Percentiles rank a stretch among this genome's conserved stretches.
Conservation (phyloP, 345 rosid species). For the Brassica juncea region DNA sequence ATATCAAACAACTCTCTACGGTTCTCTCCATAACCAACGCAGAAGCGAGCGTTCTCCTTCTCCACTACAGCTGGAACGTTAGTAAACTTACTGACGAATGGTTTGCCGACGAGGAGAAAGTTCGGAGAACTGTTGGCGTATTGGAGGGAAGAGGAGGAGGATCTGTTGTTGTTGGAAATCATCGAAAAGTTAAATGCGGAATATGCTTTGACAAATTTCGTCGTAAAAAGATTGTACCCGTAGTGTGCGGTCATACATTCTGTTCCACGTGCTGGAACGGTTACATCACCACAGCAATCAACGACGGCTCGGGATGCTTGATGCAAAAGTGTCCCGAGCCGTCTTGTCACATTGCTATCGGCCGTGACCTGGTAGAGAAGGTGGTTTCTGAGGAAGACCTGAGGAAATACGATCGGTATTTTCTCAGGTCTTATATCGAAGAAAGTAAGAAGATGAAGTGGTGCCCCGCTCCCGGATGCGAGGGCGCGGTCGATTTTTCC, state of each 20-base stretch:
- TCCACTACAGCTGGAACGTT: slow-evolving; percentile 6
- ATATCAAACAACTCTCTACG: not conserved
- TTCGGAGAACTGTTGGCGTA: slow-evolving; percentile 4
- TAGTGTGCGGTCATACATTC: slow-evolving; percentile 5
- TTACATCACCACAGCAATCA: slow-evolving; percentile 8
- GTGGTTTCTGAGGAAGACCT: not conserved
- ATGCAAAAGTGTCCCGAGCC: slow-evolving; percentile 8
- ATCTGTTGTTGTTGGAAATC: not conserved
- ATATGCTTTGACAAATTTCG: not conserved
- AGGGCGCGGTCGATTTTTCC: slow-evolving; percentile 1
- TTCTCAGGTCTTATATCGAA: slow-evolving; percentile 19
- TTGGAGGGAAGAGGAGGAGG: not conserved
- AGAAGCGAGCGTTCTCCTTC: slow-evolving; percentile 6
- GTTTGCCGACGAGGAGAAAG: slow-evolving; percentile 18
- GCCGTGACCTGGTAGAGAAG: not conserved
- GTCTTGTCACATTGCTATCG: not conserved
- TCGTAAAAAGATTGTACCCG: not conserved
- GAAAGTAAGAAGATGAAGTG: slow-evolving; percentile 6
- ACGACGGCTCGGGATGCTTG: slow-evolving; percentile 21
- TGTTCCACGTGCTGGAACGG: slow-evolving; percentile 9
- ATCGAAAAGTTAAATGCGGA: not conserved
- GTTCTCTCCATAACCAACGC: not conserved
- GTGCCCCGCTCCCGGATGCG: slow-evolving; percentile 25
- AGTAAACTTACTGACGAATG: slow-evolving; percentile 17
- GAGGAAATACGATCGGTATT: not conserved